Evolutionary conservation across 2,329 filamentous ascomycete genomes (phyloP), one percentile per base, ranked within the genome.

Genomic region (Botrytis pseudocinerea): DNA sequence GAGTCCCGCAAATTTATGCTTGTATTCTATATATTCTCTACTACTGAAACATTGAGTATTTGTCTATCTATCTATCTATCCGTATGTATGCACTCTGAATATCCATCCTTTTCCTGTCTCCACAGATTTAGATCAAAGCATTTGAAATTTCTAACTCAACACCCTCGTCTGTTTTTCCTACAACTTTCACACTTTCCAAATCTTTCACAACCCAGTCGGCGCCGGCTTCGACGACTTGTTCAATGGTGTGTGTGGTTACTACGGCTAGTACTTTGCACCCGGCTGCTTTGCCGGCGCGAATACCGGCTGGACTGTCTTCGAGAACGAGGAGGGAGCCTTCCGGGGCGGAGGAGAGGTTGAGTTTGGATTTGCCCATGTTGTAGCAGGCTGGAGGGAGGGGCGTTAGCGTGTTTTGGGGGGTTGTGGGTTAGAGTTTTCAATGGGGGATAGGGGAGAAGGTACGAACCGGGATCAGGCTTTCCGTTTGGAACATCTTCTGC

Each of bases 401-500:
- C 8, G 14, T 71, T 42, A 71, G 70, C 28, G 28, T 51, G 6
- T 5, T 20, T 42, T 20, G 0, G 4, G 22, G 40, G 14, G 1
- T 14, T 0, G 2, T 5, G 28, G 14, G 1, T 20, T 16, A 25
- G 48, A 25, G 8, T 16, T 3, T n/a, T 0, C 9, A 6, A 35
- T 4, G 9, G 28, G 25, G 46, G 12, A 7, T 54, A 16, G 12
- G 25, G 12, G 12, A n/a, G 25, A 20, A 20, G 10, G 3, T 28
- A 68, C 62, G 18, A 40, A 69, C 70, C 35, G 35, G 93, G 93
- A 81, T 95, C 90, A 0, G 93, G 93, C 84, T 95, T 95, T 74
- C 93, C 93, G 77, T 90, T 85, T 76, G 86, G 83, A 44, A 95
- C 92, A 54, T 92, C 92, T 84, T 95, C 92, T 69, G 92, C 93